A percentile compares a stretch with the other conserved stretches of the same genome.
Conservation (phyloP, 768 basidiomycete genomes). For the Podaxis carcinomalis region DNA sequence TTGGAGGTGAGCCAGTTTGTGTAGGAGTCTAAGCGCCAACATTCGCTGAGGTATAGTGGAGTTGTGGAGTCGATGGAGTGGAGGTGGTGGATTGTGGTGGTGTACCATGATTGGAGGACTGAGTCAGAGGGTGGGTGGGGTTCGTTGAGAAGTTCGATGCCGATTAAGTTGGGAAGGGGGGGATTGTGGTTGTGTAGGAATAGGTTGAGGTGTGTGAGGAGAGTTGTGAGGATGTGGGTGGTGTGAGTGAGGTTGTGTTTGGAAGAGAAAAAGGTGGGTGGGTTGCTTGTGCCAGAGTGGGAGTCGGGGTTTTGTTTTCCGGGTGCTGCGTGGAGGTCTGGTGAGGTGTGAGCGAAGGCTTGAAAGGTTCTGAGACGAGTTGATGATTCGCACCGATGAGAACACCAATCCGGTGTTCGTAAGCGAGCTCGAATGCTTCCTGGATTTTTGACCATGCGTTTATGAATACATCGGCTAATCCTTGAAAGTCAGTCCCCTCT, state of each 20-base stretch:
- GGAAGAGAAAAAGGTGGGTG: slow-evolving; percentile 46
- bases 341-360: background rate
- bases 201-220: slow-evolving; percentile 27
- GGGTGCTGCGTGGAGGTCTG: slow-evolving; percentile 72
- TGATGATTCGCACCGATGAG: slow-evolving; percentile 49
- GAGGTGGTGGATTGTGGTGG: slow-evolving; percentile 46
- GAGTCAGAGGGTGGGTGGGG: slow-evolving; percentile 47
- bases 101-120: slow-evolving; percentile 61
- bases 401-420: slow-evolving; percentile 60
- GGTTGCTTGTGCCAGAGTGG: slow-evolving; percentile 58
- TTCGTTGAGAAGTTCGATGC: slow-evolving; percentile 60
- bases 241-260: slow-evolving; percentile 42
- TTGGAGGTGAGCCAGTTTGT: slow-evolving; percentile 43
- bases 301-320: slow-evolving; percentile 72
- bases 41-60: slow-evolving; percentile 72
- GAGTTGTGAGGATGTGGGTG: slow-evolving; percentile 40
- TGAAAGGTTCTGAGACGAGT: background rate
- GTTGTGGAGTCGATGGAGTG: slow-evolving; percentile 47
- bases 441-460: slow-evolving; percentile 69
- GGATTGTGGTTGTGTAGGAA: slow-evolving; percentile 27
- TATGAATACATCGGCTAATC: slow-evolving; percentile 41
- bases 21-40: slow-evolving; percentile 69
- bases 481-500: slow-evolving; percentile 60
- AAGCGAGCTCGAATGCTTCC: slow-evolving; percentile 55
- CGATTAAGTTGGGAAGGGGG: slow-evolving; percentile 47